A percentile compares a stretch with the other conserved stretches of the same genome.
Conservation (phyloP, 129 eudicot species). For the Arctium minus region DNA sequence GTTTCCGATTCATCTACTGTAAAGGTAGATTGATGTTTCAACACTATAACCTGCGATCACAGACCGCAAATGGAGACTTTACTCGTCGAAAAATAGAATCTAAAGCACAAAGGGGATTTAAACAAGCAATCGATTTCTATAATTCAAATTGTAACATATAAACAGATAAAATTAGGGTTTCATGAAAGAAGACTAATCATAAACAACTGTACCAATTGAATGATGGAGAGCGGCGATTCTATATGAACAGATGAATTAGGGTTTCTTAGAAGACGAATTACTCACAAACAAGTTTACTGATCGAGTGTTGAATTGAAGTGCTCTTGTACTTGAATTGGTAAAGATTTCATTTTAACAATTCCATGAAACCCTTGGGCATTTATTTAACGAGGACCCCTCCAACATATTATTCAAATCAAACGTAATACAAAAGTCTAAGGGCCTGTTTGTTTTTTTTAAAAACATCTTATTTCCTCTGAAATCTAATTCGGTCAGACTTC, state of each 20-base stretch:
- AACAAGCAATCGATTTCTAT: conserved; percentile 9
- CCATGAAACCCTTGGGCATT: neutral
- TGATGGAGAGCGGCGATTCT: neutral
- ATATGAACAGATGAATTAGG: neutral
- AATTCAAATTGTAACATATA: conserved; percentile 2
- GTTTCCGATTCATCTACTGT: neutral
- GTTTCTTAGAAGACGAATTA: neutral
- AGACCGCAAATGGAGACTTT: neutral
- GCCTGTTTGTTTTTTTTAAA: too few species aligned
- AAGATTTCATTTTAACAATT: neutral
- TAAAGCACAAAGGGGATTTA: neutral
- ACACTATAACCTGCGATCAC: neutral
- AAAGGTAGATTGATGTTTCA: neutral
- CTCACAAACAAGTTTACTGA: neutral
- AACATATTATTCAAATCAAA: too few species aligned
- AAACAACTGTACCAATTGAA: neutral
- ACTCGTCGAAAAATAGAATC: neutral
- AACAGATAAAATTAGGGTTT: conserved; percentile 5
- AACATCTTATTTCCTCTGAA: too few species aligned
- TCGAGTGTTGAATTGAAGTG: neutral
- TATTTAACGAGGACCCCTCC: conserved; percentile 2
- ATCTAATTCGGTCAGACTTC: too few species aligned
- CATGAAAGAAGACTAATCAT: conserved; percentile 17
- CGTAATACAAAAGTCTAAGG: too few species aligned
- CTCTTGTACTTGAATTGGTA: neutral